These are phyloP conservation scores for Ascocoryne sarcoides DNA, from an alignment of 2,329 filamentous ascomycete species.

Conservation along the genomic window DNA sequence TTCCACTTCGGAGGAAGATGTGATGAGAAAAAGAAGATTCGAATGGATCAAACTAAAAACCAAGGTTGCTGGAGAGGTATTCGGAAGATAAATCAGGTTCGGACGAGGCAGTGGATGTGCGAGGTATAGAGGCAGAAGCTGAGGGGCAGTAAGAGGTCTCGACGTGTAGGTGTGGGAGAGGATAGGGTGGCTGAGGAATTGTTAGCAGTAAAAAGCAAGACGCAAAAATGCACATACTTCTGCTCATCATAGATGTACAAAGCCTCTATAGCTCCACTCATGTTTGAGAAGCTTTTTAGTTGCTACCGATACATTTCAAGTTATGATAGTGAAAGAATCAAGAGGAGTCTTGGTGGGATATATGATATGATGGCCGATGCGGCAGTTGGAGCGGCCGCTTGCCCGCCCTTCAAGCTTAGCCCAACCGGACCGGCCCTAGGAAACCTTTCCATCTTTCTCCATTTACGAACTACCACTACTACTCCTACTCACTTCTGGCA, in stretches of 20 bases:
- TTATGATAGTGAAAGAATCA: background rate
- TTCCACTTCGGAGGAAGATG: constrained; percentile 78
- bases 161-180: constrained; percentile 84
- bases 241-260: constrained; percentile 96
- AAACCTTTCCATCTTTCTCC: background rate
- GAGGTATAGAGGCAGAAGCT: constrained; percentile 80
- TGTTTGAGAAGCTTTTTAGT: constrained; percentile 36
- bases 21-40: constrained; percentile 76
- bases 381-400: constrained; percentile 12
- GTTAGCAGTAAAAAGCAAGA: constrained; percentile 17
- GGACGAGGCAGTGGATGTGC: constrained; percentile 73
- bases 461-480: constrained; percentile 2
- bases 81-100: constrained; percentile 76
- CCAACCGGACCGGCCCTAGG: too few relatives aligned
- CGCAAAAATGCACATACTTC: constrained; percentile 49
- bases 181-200: constrained; percentile 57
- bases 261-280: constrained; percentile 86
- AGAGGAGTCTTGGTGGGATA: constrained; percentile 1
- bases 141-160: constrained; percentile 65
- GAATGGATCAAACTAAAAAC: constrained; percentile 84
- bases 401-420: background rate
- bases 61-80: constrained; percentile 74
- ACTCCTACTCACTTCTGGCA: too few relatives aligned
- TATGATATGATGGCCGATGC: too few relatives aligned
- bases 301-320: constrained; percentile 13